Conservation (phyloP, 2,329 filamentous ascomycete species). For the Phialophora verrucosa region DNA sequence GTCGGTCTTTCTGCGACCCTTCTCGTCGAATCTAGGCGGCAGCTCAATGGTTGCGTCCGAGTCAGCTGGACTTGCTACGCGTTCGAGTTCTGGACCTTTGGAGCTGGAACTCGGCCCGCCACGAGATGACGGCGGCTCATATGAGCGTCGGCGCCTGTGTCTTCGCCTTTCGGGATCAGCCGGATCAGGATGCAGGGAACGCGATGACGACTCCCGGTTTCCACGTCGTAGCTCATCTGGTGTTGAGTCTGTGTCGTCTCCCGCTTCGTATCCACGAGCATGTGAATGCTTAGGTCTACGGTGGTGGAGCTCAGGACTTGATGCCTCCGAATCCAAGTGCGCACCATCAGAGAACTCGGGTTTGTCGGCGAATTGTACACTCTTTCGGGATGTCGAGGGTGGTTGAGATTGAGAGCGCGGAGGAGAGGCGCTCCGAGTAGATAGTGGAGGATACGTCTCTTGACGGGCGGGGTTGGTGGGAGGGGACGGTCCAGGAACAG, state of each 20-base stretch:
- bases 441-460: constrained; percentile 21
- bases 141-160: constrained; percentile 34
- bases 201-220: constrained; percentile 25
- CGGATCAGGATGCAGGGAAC: constrained; percentile 41
- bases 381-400: constrained; percentile 32
- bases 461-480: not conserved
- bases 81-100: constrained; percentile 19
- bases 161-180: constrained; percentile 42
- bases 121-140: constrained; percentile 33
- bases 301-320: constrained; percentile 27
- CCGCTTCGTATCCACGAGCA: constrained; percentile 49
- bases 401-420: constrained; percentile 30
- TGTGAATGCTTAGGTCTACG: constrained; percentile 29
- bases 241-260: constrained; percentile 44
- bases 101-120: constrained; percentile 20
- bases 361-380: constrained; percentile 37
- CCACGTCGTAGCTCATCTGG: constrained; percentile 30
- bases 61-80: constrained; percentile 39
- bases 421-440: constrained; percentile 28
- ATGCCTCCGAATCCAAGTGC: constrained; percentile 24
- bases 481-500: constrained; percentile 4
- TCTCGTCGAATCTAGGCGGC: constrained; percentile 51
- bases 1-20: constrained; percentile 47
- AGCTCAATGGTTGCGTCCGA: constrained; percentile 54
- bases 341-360: constrained; percentile 32